Base-by-base conservation (phyloP, 2,329 filamentous ascomycete species). In the Pyricularia grisea region DNA sequence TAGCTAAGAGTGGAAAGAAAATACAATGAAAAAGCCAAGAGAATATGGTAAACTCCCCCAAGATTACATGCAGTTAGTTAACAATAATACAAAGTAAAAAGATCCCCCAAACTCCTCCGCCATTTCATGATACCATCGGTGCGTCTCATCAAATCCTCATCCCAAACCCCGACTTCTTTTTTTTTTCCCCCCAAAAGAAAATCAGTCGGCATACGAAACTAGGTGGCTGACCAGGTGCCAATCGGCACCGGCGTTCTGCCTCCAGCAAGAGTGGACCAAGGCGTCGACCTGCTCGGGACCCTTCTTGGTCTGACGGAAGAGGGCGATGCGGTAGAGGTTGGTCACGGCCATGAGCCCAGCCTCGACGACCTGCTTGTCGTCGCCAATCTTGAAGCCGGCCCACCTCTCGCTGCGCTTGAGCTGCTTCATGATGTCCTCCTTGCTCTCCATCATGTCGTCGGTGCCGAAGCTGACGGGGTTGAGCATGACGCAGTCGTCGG, bases 331-430 rank as follows among this genome's bases (percentile, higher is more conserved):
- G 70, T 79, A 79, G 63, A 78, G 74, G 69, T 76, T 68, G 11
- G 76, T 72, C 11, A 80, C 77, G 3, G 77, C 76, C 78, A 80
- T 80, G 30, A 80, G 71, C 63, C 76, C 78, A 25, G 78, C 76
- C 76, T 80, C 77, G 55, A 78, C 77, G n/a, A 78, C 76, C 25
- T 77, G 72, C 66, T 75, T 75, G 3, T 75, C 73, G 3, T 76
- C 74, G 66, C 76, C 75, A 70, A 80, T 77, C 68, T 74, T 70
- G 71, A 76, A 79, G 27, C 75, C 74, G 9, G 74, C 72, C 70
- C 74, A 74, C 10, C 72, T 73, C 69, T 74, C 73, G 69, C 72
- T 74, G 31, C 73, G 70, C 58, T 74, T 72, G 25, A 80, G 73
- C 27, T 73, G 73, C 67, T 77, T 73, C 36, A 76, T 73, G 63